phyloP scores from a whole-genome alignment of 129 eudicot species.

The Pittosporum tobira region DNA sequence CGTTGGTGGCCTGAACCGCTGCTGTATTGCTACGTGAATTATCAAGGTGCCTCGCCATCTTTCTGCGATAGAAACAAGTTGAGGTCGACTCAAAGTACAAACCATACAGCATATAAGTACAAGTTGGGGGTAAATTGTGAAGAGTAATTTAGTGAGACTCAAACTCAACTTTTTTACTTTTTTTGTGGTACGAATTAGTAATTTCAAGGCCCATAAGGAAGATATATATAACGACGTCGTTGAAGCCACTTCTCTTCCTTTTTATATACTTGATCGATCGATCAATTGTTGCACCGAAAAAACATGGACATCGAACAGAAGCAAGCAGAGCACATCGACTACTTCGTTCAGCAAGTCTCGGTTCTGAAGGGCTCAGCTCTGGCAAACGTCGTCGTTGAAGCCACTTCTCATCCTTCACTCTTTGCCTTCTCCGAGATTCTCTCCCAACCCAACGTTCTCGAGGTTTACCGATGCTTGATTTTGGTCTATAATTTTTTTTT shows the following conservation, averaged over 20 bases:
- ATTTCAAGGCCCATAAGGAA: too few relatives aligned
- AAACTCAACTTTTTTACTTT: too few relatives aligned
- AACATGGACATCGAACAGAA: conserved; percentile 65
- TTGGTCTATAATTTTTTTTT: too few relatives aligned
- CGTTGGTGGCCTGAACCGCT: conserved; percentile 96
- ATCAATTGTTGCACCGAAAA: too few relatives aligned
- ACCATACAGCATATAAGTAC: too few relatives aligned
- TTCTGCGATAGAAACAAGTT: conserved; percentile 2
- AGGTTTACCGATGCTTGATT: too few relatives aligned
- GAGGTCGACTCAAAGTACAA: not conserved
- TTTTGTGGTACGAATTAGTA: too few relatives aligned
- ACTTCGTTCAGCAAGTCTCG: conserved; percentile 80
- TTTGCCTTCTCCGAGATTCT: conserved; percentile 98
- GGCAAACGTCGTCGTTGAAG: conserved; percentile 49
- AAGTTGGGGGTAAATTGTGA: too few relatives aligned
- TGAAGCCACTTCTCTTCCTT: conserved; percentile 84
- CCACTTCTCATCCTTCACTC: conserved; percentile 84
- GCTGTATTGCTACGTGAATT: conserved; percentile 70
- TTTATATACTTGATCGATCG: too few relatives aligned
- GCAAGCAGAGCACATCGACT: conserved; percentile 84
- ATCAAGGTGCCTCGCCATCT: conserved; percentile 45
- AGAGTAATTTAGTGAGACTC: too few relatives aligned
- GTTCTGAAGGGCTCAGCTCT: conserved; percentile 34
- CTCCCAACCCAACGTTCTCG: conserved; percentile 49
- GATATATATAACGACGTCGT: too few relatives aligned